Conservation (phyloP, 495 filamentous ascomycete genomes). For the Barbatosphaeria neglecta region DNA sequence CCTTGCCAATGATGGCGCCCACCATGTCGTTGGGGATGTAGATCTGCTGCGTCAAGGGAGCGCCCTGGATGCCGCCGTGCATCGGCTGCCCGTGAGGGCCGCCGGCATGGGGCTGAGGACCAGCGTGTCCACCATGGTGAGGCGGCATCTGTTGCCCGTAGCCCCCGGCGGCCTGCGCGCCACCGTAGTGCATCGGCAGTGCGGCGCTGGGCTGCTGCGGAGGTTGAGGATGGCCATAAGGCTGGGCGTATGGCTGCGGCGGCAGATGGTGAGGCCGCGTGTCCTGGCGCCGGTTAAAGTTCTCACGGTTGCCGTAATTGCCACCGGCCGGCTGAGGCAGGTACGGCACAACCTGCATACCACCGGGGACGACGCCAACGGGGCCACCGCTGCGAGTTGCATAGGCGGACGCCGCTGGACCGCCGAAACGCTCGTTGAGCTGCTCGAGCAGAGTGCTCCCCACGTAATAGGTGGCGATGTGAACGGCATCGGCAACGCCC, state of each 20-base stretch:
- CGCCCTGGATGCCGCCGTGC: conserved; percentile 59
- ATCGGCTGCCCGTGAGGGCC: conserved; percentile 58
- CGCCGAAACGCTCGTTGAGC: conserved; percentile 89
- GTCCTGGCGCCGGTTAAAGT: conserved; percentile 63
- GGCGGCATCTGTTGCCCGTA: conserved; percentile 73
- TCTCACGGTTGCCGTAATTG: conserved; percentile 83
- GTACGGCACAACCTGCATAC: conserved; percentile 96
- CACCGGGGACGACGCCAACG: conserved; percentile 83
- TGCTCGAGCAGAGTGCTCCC: conserved; percentile 93
- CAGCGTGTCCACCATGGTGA: conserved; percentile 44
- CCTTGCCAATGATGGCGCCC: conserved; percentile 96
- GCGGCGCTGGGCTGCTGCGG: conserved; percentile 51
- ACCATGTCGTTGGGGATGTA: conserved; percentile 99
- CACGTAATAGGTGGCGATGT: conserved; percentile 98
- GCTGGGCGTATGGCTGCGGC: conserved; percentile 36
- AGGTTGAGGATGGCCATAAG: conserved; percentile 53
- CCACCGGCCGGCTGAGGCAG: conserved; percentile 84
- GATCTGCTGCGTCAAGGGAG: conserved; percentile 93
- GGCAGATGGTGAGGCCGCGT: conserved; percentile 49
- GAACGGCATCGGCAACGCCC: conserved; percentile 85
- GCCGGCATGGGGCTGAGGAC: conserved; percentile 36
- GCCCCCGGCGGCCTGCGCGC: conserved; percentile 27
- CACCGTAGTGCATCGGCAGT: conserved; percentile 62
- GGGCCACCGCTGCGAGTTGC: conserved; percentile 90
- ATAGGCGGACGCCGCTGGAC: conserved; percentile 91